Percentiles rank a stretch among this genome's conserved stretches.
Conservation (phyloP, 202 grass and related monocot species). For the Tripidium arundinaceum region DNA sequence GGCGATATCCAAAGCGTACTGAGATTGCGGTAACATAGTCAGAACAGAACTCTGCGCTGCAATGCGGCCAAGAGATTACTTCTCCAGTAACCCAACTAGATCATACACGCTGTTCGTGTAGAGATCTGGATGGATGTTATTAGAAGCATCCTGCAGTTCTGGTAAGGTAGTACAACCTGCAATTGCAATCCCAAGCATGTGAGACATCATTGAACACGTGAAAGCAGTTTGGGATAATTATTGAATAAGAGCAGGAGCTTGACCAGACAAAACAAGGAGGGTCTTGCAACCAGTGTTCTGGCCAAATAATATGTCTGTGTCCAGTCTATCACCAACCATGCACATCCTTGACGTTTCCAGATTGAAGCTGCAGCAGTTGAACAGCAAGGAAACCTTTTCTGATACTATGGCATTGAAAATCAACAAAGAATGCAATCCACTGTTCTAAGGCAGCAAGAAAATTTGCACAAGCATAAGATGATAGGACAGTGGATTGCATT, state of each 20-base stretch:
- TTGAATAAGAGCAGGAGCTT: constrained; percentile 10
- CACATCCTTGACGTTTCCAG: constrained; percentile 81
- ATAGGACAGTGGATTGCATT: background rate
- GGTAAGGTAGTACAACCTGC: constrained; percentile 74
- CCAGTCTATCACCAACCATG: constrained; percentile 95
- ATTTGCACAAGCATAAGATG: constrained; percentile 9
- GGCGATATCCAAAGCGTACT: constrained; percentile 28
- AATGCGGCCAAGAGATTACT: constrained; percentile 20
- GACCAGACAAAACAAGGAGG: constrained; percentile 95
- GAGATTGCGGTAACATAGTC: constrained; percentile 32
- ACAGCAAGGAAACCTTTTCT: background rate
- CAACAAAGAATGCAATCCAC: background rate
- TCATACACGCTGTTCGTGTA: constrained; percentile 52
- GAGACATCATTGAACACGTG: background rate
- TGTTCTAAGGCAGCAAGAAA: background rate
- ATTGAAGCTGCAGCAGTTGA: constrained; percentile 61
- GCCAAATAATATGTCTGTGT: constrained; percentile 98
- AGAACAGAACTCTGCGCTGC: constrained; percentile 19
- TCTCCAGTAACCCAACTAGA: constrained; percentile 44
- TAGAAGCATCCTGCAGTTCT: constrained; percentile 58
- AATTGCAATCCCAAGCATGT: constrained; percentile 32
- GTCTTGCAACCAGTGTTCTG: constrained; percentile 93
- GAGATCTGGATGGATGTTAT: constrained; percentile 70
- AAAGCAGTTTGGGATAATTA: constrained; percentile 5
- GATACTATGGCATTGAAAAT: background rate